phyloP scores from a whole-genome alignment of 305 asterid species.

The Fraxinus angustifolia region DNA sequence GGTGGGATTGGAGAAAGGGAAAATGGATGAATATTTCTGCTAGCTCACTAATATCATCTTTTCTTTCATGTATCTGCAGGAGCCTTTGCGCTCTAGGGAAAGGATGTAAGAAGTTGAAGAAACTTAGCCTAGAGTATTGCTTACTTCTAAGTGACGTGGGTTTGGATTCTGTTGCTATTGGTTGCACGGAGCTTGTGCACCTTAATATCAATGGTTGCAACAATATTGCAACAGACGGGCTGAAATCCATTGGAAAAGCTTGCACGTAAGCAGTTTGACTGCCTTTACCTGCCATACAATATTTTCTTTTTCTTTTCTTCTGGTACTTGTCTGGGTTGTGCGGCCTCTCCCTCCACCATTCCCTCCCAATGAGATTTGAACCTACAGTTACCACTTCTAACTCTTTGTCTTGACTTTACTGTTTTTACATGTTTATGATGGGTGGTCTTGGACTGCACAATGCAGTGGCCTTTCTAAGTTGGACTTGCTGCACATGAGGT shows the following conservation, averaged over 20 bases:
- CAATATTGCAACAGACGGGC: neutral
- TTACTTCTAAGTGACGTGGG: neutral
- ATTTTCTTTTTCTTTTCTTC: neutral
- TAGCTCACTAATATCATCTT: neutral
- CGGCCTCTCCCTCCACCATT: neutral
- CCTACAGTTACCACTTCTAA: neutral
- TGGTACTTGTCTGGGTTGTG: neutral
- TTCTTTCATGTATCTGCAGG: neutral
- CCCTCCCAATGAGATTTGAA: neutral
- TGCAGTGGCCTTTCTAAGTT: constrained; percentile 73
- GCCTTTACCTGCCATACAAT: neutral
- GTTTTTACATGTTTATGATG: neutral
- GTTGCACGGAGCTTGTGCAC: neutral
- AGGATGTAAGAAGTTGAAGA: neutral
- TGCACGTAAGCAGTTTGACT: neutral
- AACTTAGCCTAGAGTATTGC: neutral
- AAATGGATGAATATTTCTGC: neutral
- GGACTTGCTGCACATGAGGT: constrained; percentile 34
- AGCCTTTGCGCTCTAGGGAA: neutral
- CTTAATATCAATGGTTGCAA: neutral
- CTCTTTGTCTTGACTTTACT: neutral
- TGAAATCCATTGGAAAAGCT: neutral
- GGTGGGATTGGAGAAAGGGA: neutral
- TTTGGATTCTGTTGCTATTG: neutral
- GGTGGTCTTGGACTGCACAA: constrained; percentile 16